Evolutionary conservation across 768 basidiomycete genomes (phyloP), one percentile per base, ranked within the genome.

Genomic region (Lentinula aciculospora): DNA sequence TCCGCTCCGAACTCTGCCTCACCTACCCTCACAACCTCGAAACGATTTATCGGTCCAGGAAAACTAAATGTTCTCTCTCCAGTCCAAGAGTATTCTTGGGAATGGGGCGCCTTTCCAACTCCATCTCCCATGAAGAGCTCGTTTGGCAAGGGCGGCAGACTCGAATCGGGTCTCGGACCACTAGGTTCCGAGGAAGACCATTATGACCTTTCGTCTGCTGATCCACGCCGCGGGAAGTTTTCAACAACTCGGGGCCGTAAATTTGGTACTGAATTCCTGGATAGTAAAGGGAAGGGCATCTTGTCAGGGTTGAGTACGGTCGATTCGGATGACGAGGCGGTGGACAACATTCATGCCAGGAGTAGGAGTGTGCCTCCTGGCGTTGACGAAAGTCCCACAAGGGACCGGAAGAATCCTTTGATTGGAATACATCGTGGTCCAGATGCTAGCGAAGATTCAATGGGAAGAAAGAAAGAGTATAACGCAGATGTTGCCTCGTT

Each of bases 81-180:
- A 3, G 65, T 78, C 3, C 84, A 84, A 57, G 88, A 91, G 66
- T 94, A 94, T 64, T 89, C 89, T 5, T 95, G 94, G 94, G 94
- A 95, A 63, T 95, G 94, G 93, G 93, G 92, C 27, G 85, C 81
- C 19, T 91, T 95, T 65, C 94, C 92, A 28, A 88, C 86, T 61
- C 87, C 84, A 23, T 89, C 90, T 3, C 88, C 88, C 0, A 71
- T 84, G 63, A 80, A 79, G 54, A 61, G 79, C 0, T 73, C 79
- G 10, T 85, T 86, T 64, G 72, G 75, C 1, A 76, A 76, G 58
- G 71, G 76, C 27, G 75, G 76, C 2, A 66, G 77, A n/a, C 51
- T 76, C 5, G 71, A 77, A 58, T 51, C 57, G 57, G 56, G 61
- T 42, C 60, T 62, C 36, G 61, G 60, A 42, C 25, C 15, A 4